Base-by-base conservation (phyloP, 129 eudicot species). In the Calendula officinalis region DNA sequence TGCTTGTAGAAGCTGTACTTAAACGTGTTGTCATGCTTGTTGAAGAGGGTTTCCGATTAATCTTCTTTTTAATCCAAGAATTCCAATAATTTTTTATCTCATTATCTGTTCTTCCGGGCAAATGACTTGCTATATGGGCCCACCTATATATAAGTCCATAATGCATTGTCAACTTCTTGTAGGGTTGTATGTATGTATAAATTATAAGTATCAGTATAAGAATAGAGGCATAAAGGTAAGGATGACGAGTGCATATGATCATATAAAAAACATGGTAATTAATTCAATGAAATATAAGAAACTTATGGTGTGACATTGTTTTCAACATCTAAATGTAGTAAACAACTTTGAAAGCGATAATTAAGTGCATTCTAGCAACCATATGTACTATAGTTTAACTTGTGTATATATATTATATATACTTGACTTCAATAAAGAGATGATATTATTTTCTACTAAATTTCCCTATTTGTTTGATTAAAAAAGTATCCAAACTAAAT, bases 41-140 rank as follows among this genome's bases (percentile, higher is more conserved):
- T 53, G 86, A 37, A 38, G 83, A 60, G 11, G 77, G 80, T 60
- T 90, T 90, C 10, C 91, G 79, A 17, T 66, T 74, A 15, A 90
- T 86, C 79, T 90, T 90, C 83, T 90, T 90, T 63, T 90, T 90
- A 71, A 90, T 90, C 95, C 95, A 90, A 10, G 97, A 90, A 10
- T 90, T 90, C 97, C 97, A 90, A 49, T 86, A 90, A 67, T 90
- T 90, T 46, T 90, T 90, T 22, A 90, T 90, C 60, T 90, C 97
- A 6, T 90, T 86, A 45, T 90, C 97, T 11, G 97, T 90, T 69
- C 97, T 72, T 42, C 97, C 97, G 0, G 97, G 97, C 62, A 90
- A 80, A 72, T 86, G 95, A 80, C 95, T 86, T 66, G 97, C 97
- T 64, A 90, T 90, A 16, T 90, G 97, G 22, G 97, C 95, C 97